Conservation (phyloP, 441 rosid genomes). For the Manihot esculenta region DNA sequence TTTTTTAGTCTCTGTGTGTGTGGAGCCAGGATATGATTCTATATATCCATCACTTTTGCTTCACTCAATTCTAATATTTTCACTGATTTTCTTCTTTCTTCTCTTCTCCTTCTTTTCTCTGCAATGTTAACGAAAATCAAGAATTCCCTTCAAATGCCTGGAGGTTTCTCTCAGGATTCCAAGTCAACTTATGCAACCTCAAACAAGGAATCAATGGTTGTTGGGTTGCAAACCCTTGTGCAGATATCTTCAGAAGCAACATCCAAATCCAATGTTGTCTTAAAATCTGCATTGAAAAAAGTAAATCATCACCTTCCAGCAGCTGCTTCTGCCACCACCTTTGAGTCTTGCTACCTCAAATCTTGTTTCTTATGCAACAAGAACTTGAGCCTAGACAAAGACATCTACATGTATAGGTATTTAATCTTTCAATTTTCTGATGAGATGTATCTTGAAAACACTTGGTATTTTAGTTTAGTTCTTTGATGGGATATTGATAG, state of each 20-base stretch:
- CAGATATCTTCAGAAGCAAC: constrained; percentile 23
- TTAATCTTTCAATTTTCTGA: neutral
- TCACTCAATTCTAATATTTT: neutral
- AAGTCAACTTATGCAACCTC: constrained; percentile 4
- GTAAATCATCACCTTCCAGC: neutral
- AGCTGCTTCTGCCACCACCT: neutral
- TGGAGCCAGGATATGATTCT: neutral
- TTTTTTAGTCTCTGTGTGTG: neutral
- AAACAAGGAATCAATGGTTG: constrained; percentile 26
- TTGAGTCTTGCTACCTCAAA: constrained; percentile 50
- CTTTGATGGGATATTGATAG: neutral
- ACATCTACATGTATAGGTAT: constrained; percentile 87
- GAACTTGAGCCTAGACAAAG: constrained; percentile 50
- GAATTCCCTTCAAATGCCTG: constrained; percentile 24
- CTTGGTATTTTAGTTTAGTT: too few relatives aligned
- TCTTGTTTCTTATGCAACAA: constrained; percentile 59
- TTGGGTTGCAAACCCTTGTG: constrained; percentile 55
- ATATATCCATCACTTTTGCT: neutral
- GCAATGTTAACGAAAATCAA: constrained; percentile 24
- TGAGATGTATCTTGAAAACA: too few relatives aligned
- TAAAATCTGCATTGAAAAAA: constrained; percentile 38
- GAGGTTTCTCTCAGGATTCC: constrained; percentile 4
- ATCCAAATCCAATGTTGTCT: constrained; percentile 37
- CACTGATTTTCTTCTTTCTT: neutral
- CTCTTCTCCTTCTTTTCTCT: constrained; percentile 13